Base-by-base conservation (phyloP, 768 basidiomycete species). In the Leccinum longicurvipes region DNA sequence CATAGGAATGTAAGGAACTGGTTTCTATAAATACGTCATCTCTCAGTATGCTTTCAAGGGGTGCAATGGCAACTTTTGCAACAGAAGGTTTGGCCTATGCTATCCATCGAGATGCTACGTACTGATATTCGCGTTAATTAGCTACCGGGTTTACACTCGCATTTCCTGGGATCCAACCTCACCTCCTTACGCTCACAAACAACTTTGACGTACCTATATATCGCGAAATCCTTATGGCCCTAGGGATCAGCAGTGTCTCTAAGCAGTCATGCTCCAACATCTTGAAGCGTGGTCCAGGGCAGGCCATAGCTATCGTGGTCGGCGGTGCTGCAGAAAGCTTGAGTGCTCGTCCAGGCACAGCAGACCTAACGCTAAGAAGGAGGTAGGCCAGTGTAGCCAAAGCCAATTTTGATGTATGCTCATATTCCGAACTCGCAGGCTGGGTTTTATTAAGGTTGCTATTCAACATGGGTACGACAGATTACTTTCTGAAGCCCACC, bases 261-360 rank as follows among this genome's bases (percentile, higher is more conserved):
- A 95, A 91, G 71, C 71, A 80, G 58, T 89, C 91, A 2, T 99
- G 97, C 72, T 86, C 87, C 32, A 93, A 93, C 71, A 96, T 98
- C 56, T 77, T 99, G 19, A 70, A 56, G 25, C 67, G 66, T 3
- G 89, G 87, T 3, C 76, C 82, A 19, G 79, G 83, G 19, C 77
- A 79, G 17, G 85, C 93, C 0, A 93, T 98, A 64, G 90, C 89
- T 3, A 98, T 99, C 56, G 95, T 99, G 4, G 87, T 99, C 1
- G 97, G 97, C 1, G 97, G 97, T 23, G 96, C 97, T 0, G 88
- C 95, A 15, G 97, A 98, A 77, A 92, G 89, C 70, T 72, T 99
- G 64, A 88, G 86, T 63, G 97, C 97, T 8, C 90, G 86, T 61
- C 97, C 97, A 1, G 97, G 97, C n/a, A 99, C 97, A 31, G 95